phyloP scores from a whole-genome alignment of 495 filamentous ascomycete genomes.

The Lepraria neglecta region DNA sequence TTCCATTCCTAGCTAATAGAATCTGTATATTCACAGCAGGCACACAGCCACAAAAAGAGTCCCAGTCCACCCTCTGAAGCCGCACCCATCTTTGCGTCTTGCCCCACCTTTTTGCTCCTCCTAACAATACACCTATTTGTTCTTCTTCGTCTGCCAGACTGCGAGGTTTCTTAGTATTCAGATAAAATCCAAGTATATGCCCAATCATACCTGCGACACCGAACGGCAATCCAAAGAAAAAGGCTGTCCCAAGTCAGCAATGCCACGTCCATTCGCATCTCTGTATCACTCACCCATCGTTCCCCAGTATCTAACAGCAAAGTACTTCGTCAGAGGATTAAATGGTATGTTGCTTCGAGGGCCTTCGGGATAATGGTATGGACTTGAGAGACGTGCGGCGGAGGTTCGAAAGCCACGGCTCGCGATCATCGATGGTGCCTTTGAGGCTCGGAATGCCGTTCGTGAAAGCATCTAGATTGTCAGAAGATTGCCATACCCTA shows the following conservation, averaged over 20 bases:
- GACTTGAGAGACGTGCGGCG: slow-evolving; percentile 74
- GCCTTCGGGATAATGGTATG: slow-evolving; percentile 97
- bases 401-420: slow-evolving; percentile 94
- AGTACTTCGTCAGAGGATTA: slow-evolving; percentile 84
- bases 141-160: slow-evolving; percentile 88
- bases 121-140: slow-evolving; percentile 13
- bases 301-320: slow-evolving; percentile 73
- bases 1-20: background rate
- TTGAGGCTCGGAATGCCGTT: slow-evolving; percentile 64
- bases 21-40: background rate
- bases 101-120: background rate
- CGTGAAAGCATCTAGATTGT: slow-evolving; percentile 72
- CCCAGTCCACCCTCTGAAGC: background rate
- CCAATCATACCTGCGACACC: slow-evolving; percentile 66
- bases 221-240: slow-evolving; percentile 76
- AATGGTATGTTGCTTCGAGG: slow-evolving; percentile 92
- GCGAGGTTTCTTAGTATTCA: slow-evolving; percentile 17
- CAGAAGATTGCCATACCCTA: background rate
- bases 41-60: background rate
- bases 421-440: slow-evolving; percentile 59
- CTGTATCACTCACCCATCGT: slow-evolving; percentile 57
- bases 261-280: slow-evolving; percentile 20
- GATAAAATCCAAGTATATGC: slow-evolving; percentile 3
- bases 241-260: slow-evolving; percentile 45
- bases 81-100: background rate